Base-by-base conservation (phyloP, 805 yeast species). In the Saccharomyces cerevisiae region DNA sequence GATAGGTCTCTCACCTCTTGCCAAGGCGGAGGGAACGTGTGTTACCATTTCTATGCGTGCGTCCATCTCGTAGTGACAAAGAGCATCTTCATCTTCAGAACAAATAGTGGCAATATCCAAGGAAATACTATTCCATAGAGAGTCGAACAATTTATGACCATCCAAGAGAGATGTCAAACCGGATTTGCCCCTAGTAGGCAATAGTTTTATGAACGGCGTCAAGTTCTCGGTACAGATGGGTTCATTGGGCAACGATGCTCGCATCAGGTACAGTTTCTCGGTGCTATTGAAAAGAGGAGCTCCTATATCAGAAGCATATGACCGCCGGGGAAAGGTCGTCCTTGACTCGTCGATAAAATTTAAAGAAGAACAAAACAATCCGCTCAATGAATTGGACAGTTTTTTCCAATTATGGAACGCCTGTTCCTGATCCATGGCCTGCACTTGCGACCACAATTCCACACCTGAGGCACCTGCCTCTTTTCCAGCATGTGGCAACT, bases 161-260 rank as follows among this genome's bases (percentile, higher is more conserved):
- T 90, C 96, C 26, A 94, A 74, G 46, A 92, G 74, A 0, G 95
- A 80, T 0, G 96, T 80, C 43, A 94, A 74, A 2, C 99, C 99
- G 0, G 95, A 83, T 67, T 84, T 86, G 1, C 97, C 97, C 65
- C 89, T 85, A 10, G 97, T 87, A 2, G 99, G 98, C 29, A 94
- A 76, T 57, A 94, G 74, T 66, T 90, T 91, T 57, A 94, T 70
- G 61, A 92, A 89, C 0, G 99, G 98, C 0, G 99, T 92, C 65
- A 94, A 76, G 71, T 94, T 94, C 69, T 94, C 99, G 0, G 99
- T 94, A 70, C 99, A 94, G 17, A 94, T 84, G 0, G 97, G 96
- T 66, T 94, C 99, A 57, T 92, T 81, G 0, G 99, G 97, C 50
- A 94, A 78, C 0, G 97, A 87, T 6, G 97, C 96, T 57, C 96